Conservation (phyloP, 257 asterid genomes). For the Avicennia marina region DNA sequence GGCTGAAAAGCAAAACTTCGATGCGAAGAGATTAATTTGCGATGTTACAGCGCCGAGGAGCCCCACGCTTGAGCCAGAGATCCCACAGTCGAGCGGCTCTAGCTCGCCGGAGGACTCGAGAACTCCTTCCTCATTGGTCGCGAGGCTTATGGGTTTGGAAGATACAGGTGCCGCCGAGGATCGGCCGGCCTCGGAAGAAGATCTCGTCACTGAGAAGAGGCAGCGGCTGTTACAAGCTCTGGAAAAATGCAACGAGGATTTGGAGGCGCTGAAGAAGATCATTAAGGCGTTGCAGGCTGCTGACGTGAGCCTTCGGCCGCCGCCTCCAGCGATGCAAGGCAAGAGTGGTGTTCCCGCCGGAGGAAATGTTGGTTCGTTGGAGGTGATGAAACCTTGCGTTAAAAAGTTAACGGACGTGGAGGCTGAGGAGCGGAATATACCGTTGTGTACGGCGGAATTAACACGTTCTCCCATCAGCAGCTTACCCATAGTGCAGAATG, state of each 20-base stretch:
- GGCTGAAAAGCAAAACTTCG: no score
- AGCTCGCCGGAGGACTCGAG: conserved; percentile 25
- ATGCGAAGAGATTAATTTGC: conserved; percentile 14
- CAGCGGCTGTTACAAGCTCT: conserved; percentile 59
- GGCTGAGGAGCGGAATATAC: no score
- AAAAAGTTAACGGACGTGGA: conserved; percentile 11
- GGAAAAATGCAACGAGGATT: conserved; percentile 78
- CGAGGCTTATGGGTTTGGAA: conserved; percentile 75
- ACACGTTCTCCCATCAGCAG: conserved; percentile 30
- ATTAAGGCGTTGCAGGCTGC: conserved; percentile 40
- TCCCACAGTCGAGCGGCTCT: conserved; percentile 28
- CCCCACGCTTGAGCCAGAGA: conserved; percentile 57
- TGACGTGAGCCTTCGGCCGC: conserved; percentile 19
- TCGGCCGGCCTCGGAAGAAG: conserved; percentile 18
- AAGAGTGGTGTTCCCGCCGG: conserved; percentile 8
- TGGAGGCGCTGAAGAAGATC: conserved; percentile 65
- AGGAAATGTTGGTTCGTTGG: background rate
- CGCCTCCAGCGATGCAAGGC: no score
- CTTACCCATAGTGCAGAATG: conserved; percentile 18
- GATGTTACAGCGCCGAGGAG: conserved; percentile 42
- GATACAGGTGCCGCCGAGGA: conserved; percentile 20
- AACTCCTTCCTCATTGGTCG: conserved; percentile 47
- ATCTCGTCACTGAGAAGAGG: conserved; percentile 39
- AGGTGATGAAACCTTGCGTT: conserved; percentile 15
- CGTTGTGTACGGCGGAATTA: conserved; percentile 19